These are phyloP conservation scores for Polytrichum commune DNA, from an alignment of 225 moss, liverwort and hornwort species.

Conservation along the genomic window DNA sequence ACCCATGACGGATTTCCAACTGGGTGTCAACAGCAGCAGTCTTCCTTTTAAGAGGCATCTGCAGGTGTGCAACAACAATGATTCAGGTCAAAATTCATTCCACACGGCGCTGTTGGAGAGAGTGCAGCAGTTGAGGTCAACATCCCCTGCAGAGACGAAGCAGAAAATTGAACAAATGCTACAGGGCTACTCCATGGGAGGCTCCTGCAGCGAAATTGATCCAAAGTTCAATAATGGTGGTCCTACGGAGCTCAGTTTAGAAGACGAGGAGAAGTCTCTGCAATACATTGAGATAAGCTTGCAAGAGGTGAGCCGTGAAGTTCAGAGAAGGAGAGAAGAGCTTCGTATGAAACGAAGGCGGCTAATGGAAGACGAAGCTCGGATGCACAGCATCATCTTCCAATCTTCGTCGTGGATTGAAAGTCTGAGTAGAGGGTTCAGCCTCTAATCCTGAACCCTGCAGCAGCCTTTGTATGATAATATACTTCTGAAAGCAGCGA, in stretches of 20 bases:
- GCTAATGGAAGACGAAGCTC: slow-evolving; percentile 91
- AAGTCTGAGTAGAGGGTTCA: slow-evolving; percentile 86
- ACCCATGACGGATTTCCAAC: slow-evolving; percentile 77
- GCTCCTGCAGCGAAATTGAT: slow-evolving; percentile 43
- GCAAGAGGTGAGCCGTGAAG: slow-evolving; percentile 86
- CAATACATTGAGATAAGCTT: slow-evolving; percentile 88
- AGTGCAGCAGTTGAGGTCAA: slow-evolving; percentile 68
- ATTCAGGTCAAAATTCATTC: slow-evolving; percentile 39
- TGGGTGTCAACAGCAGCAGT: slow-evolving; percentile 36
- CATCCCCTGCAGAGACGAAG: slow-evolving; percentile 66
- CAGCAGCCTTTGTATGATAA: no score
- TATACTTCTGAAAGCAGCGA: no score
- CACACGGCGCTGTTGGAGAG: slow-evolving; percentile 65
- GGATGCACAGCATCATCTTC: slow-evolving; percentile 89
- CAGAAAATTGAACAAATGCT: slow-evolving; percentile 73
- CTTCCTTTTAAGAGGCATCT: slow-evolving; percentile 51
- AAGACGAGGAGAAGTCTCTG: slow-evolving; percentile 90
- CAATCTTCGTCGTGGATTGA: slow-evolving; percentile 98
- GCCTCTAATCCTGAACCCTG: slow-evolving; percentile 36
- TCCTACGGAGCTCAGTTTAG: slow-evolving; percentile 67
- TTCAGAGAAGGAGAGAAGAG: slow-evolving; percentile 92
- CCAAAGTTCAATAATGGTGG: slow-evolving; percentile 54
- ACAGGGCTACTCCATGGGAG: slow-evolving; percentile 65
- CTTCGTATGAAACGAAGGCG: slow-evolving; percentile 83
- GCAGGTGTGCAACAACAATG: slow-evolving; percentile 24